A percentile compares a stretch with the other conserved stretches of the same genome.
Conservation (phyloP, 2,329 filamentous ascomycete species). For the Decorospora gaudefroyi region DNA sequence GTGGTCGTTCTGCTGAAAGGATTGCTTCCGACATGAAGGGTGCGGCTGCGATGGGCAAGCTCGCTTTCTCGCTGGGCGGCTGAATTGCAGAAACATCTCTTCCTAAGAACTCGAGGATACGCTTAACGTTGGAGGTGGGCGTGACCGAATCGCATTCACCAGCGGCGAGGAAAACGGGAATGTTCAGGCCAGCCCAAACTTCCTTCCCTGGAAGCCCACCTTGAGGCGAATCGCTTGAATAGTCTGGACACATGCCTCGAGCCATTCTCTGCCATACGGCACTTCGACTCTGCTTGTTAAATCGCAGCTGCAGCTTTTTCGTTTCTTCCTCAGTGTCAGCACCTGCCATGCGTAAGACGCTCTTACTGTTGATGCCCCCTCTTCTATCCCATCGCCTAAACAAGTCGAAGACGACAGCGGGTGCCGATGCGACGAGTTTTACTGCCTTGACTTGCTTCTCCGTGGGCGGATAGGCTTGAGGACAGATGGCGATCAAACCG, state of each 20-base stretch:
- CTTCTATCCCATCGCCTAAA: constrained; percentile 78
- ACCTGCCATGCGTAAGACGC: constrained; percentile 78
- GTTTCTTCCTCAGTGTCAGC: constrained; percentile 66
- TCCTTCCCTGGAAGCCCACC: constrained; percentile 71
- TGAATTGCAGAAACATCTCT: constrained; percentile 44
- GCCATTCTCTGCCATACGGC: constrained; percentile 83
- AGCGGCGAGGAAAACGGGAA: constrained; percentile 78
- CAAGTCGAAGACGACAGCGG: constrained; percentile 72
- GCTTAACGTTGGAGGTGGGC: constrained; percentile 69
- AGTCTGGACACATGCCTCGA: constrained; percentile 68
- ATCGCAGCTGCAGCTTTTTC: constrained; percentile 69
- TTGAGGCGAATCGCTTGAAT: constrained; percentile 56
- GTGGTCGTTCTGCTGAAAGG: constrained; percentile 27
- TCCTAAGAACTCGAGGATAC: constrained; percentile 60
- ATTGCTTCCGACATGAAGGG: constrained; percentile 49
- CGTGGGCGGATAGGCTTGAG: constrained; percentile 67
- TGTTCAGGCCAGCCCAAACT: constrained; percentile 71
- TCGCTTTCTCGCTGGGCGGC: constrained; percentile 42
- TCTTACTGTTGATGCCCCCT: constrained; percentile 76
- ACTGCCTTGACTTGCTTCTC: constrained; percentile 58
- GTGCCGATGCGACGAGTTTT: constrained; percentile 67
- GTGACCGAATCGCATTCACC: constrained; percentile 79
- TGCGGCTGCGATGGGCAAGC: constrained; percentile 56
- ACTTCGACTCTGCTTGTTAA: constrained; percentile 82
- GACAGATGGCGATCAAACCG: constrained; percentile 81